Percentiles rank a stretch among this genome's conserved stretches.
Evolutionary conservation across 164 flowering plant genomes (phyloP).

Genomic region (Stephania cephalantha): DNA sequence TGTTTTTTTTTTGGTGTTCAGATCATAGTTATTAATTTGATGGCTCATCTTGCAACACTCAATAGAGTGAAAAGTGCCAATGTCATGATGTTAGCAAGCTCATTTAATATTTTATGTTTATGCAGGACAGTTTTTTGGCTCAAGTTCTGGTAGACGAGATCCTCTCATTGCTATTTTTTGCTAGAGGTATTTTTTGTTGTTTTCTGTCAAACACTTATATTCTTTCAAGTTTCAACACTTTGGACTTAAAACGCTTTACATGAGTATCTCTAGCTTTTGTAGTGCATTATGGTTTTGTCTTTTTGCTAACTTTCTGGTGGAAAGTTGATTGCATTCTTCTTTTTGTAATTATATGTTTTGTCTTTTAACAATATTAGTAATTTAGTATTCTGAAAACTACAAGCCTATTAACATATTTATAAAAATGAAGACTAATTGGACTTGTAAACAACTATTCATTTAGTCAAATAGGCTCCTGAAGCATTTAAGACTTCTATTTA

Average conservation of each 20-base stretch:
- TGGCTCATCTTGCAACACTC: not conserved
- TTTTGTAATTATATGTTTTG: not conserved
- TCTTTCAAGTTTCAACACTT: not conserved
- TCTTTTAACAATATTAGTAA: not conserved
- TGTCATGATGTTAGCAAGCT: not conserved
- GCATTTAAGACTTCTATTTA: no score
- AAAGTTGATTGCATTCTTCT: not conserved
- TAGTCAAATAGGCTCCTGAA: no score
- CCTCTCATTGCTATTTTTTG: slow-evolving; percentile 23
- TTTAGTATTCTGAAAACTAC: no score
- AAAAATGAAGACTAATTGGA: no score
- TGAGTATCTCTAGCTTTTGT: not conserved
- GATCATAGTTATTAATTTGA: not conserved
- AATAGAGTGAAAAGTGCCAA: not conserved
- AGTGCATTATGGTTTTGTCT: not conserved
- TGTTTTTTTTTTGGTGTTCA: no score
- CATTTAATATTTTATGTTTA: not conserved
- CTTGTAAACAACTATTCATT: no score
- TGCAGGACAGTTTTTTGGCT: slow-evolving; percentile 23
- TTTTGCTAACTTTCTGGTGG: not conserved
- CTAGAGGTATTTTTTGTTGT: slow-evolving; percentile 27
- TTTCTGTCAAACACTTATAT: not conserved
- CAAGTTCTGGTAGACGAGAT: slow-evolving; percentile 17
- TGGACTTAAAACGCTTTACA: not conserved
- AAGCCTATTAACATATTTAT: no score